Evolutionary conservation across 2,329 filamentous ascomycete species (phyloP).

Genomic region (Didymella sp.): DNA sequence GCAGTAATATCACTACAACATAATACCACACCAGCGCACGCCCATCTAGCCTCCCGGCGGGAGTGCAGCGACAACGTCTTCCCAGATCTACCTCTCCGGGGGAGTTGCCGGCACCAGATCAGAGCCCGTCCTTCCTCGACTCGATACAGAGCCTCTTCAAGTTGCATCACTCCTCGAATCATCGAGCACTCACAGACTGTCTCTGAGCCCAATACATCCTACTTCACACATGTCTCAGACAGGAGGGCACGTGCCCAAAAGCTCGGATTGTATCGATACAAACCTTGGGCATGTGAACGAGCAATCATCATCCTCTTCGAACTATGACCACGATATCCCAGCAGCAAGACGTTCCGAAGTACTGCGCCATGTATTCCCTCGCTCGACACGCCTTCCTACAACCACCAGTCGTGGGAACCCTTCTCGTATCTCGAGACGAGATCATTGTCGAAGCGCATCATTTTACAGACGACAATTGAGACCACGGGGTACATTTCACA

Average conservation of each 20-base stretch:
- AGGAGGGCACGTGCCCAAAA: constrained; percentile 3
- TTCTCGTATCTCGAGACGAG: constrained; percentile 21
- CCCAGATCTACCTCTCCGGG: constrained; percentile 56
- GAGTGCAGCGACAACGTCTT: constrained; percentile 53
- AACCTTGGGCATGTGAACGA: background rate
- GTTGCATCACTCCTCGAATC: constrained; percentile 29
- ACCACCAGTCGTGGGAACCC: constrained; percentile 4
- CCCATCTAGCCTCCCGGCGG: constrained; percentile 27
- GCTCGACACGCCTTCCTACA: constrained; percentile 17
- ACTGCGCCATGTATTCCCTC: constrained; percentile 36
- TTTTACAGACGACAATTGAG: constrained; percentile 24
- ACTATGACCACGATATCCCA: background rate
- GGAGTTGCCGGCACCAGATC: constrained; percentile 52
- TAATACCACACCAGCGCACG: background rate
- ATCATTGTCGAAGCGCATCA: constrained; percentile 19
- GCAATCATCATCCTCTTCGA: background rate
- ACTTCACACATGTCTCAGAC: constrained; percentile 20
- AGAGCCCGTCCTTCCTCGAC: constrained; percentile 32
- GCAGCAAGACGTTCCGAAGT: constrained; percentile 31
- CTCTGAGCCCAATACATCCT: constrained; percentile 20
- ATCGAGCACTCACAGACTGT: constrained; percentile 20
- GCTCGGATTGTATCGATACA: constrained; percentile 3
- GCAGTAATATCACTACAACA: background rate
- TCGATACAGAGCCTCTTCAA: constrained; percentile 20
- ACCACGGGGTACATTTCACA: constrained; percentile 36